Evolutionary conservation across 2,329 filamentous ascomycete genomes (phyloP).

Genomic region (Alternaria triticimaculans): DNA sequence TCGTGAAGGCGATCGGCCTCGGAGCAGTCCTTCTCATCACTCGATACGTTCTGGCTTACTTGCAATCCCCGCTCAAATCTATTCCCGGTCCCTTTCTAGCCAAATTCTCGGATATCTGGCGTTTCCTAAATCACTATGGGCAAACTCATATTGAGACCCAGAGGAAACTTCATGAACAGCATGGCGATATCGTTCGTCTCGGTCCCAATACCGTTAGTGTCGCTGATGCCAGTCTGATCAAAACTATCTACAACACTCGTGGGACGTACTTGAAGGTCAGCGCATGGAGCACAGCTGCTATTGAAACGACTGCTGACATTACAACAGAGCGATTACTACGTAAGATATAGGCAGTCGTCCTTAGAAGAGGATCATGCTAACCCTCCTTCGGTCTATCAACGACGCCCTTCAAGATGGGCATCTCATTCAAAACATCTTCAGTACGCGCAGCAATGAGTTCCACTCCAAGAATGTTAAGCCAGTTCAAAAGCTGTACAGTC

Average conservation of each 20-base stretch:
- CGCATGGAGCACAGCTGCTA: neutral
- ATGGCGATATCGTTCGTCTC: conserved; percentile 38
- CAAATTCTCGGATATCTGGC: conserved; percentile 43
- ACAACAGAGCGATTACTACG: conserved; percentile 39
- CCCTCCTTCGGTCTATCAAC: conserved; percentile 23
- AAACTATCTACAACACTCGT: conserved; percentile 42
- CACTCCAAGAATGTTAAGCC: conserved; percentile 34
- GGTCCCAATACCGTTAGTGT: conserved; percentile 42
- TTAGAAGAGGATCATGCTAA: neutral
- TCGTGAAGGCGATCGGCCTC: conserved; percentile 22
- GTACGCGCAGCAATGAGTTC: conserved; percentile 40
- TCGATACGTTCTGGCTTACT: conserved; percentile 32
- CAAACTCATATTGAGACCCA: conserved; percentile 41
- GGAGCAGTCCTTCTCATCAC: conserved; percentile 19
- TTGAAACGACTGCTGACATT: neutral
- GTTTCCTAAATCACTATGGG: conserved; percentile 36
- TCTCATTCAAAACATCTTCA: conserved; percentile 41
- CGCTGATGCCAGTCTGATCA: conserved; percentile 37
- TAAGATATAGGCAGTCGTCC: neutral
- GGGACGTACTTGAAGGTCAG: conserved; percentile 41
- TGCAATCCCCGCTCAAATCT: conserved; percentile 38
- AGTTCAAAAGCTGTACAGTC: conserved; percentile 39
- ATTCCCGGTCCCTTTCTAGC: conserved; percentile 44
- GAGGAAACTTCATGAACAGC: conserved; percentile 35
- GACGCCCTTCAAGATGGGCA: conserved; percentile 42